phyloP scores from a whole-genome alignment of 176 grass and related monocot species.

The Raddia guianensis region DNA sequence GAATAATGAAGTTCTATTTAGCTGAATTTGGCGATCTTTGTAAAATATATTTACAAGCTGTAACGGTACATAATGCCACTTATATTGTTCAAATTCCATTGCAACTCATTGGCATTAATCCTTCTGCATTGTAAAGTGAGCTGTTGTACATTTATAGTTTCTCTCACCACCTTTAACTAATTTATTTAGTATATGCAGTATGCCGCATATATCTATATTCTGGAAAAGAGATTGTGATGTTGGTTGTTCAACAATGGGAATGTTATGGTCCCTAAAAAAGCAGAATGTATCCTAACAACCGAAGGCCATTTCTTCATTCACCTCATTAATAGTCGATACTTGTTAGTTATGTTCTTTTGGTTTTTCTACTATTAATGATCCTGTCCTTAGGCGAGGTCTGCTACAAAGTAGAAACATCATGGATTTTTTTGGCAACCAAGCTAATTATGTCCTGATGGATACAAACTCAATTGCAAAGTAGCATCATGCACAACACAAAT shows the following conservation, averaged over 20 bases:
- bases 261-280: neutral
- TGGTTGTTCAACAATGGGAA: too few relatives aligned
- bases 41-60: too few relatives aligned
- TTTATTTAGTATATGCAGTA: neutral
- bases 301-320: neutral
- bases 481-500: constrained; percentile 1
- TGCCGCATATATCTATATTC: neutral
- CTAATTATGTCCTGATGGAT: constrained; percentile 1
- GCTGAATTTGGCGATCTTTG: too few relatives aligned
- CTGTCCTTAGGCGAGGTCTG: constrained; percentile 21
- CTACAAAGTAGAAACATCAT: neutral
- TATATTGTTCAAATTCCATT: too few relatives aligned
- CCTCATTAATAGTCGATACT: neutral
- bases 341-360: constrained; percentile 3
- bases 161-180: neutral
- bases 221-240: neutral
- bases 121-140: constrained; percentile 1
- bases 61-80: too few relatives aligned
- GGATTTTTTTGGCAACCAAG: neutral
- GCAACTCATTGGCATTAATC: neutral
- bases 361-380: neutral
- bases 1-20: too few relatives aligned
- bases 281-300: neutral
- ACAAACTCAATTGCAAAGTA: neutral
- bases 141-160: neutral